Evolutionary conservation across 176 grass and related monocot genomes (phyloP).

Genomic region (Phragmites australis): DNA sequence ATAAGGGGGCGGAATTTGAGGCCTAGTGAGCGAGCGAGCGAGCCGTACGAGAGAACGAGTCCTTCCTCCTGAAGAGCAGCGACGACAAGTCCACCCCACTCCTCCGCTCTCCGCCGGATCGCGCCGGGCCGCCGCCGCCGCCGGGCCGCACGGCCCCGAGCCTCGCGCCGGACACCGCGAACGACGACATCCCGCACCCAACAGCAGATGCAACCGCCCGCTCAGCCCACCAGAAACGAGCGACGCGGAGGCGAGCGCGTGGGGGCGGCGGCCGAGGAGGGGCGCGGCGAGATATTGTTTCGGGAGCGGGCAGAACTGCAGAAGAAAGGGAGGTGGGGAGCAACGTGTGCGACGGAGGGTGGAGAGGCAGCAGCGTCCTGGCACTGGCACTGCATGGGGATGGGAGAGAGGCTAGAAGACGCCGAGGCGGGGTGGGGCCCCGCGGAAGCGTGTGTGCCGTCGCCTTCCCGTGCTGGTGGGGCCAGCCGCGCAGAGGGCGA

Average conservation of each 20-base stretch:
- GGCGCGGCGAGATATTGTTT: constrained; percentile 35
- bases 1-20: neutral
- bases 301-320: neutral
- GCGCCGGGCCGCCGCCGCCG: constrained; percentile 12
- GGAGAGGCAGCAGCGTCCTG: neutral
- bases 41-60: constrained; percentile 43
- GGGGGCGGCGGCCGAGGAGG: neutral
- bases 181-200: constrained; percentile 38
- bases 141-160: constrained; percentile 50
- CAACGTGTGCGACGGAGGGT: constrained; percentile 57
- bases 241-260: neutral
- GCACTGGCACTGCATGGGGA: constrained; percentile 38
- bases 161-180: constrained; percentile 62
- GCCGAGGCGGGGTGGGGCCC: neutral
- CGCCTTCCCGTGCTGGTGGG: too few relatives aligned
- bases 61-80: constrained; percentile 58
- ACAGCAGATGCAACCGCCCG: constrained; percentile 17
- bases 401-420: neutral
- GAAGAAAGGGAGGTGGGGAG: neutral
- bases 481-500: too few relatives aligned
- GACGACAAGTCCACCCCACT: constrained; percentile 43
- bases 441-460: constrained; percentile 38
- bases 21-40: neutral
- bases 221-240: constrained; percentile 3
- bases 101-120: constrained; percentile 47